Evolutionary conservation across 2,329 filamentous ascomycete species (phyloP).

Genomic region (Talaromyces verruculosus): DNA sequence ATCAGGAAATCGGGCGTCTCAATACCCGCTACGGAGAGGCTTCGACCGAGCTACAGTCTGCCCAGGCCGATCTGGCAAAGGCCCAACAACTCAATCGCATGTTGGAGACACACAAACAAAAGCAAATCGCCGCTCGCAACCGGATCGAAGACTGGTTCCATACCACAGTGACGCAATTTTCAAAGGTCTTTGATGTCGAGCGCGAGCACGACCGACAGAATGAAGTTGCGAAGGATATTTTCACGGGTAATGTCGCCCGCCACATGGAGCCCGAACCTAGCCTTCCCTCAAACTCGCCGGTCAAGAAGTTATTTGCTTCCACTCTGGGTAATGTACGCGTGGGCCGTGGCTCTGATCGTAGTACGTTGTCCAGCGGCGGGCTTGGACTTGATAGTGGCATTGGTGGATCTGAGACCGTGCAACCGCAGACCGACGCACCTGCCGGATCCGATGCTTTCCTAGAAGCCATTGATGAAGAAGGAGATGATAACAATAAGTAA

Average conservation of each 20-base stretch:
- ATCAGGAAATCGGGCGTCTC: constrained; percentile 38
- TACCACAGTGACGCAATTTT: background rate
- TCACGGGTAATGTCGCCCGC: constrained; percentile 33
- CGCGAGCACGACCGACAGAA: background rate
- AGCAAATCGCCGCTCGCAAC: constrained; percentile 41
- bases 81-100: constrained; percentile 37
- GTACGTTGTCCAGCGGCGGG: constrained; percentile 22
- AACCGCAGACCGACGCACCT: background rate
- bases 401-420: background rate
- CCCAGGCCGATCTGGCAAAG: constrained; percentile 37
- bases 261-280: constrained; percentile 35
- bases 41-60: constrained; percentile 40
- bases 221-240: background rate
- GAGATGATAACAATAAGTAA: background rate
- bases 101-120: constrained; percentile 39
- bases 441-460: constrained; percentile 1
- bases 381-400: constrained; percentile 9
- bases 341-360: constrained; percentile 40
- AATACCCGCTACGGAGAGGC: constrained; percentile 46
- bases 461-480: background rate
- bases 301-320: constrained; percentile 42
- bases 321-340: constrained; percentile 44
- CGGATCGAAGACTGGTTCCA: constrained; percentile 11
- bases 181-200: background rate
- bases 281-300: constrained; percentile 39